phyloP scores from a whole-genome alignment of 1,139 yeast species.

The Candida sanyaensis region DNA sequence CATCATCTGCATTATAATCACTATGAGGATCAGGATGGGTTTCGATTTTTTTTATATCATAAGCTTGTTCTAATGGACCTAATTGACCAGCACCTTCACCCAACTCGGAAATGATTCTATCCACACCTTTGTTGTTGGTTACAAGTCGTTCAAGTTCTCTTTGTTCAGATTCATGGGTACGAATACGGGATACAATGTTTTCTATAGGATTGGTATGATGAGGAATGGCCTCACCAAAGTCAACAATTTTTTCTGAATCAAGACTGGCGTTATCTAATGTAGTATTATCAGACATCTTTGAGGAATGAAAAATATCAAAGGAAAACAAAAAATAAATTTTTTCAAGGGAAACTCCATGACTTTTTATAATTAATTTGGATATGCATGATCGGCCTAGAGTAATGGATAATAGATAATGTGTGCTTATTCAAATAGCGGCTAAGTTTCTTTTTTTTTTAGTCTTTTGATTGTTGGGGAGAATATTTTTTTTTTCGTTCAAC shows the following conservation, averaged over 20 bases:
- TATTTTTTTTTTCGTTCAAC: not conserved
- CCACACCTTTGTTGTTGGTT: conserved; percentile 36
- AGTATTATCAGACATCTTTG: conserved; percentile 8
- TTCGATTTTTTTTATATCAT: conserved; percentile 42
- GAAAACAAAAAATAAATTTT: too few species aligned
- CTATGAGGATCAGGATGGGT: conserved; percentile 39
- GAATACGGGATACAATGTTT: conserved; percentile 9
- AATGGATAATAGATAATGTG: not conserved
- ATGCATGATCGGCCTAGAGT: not conserved
- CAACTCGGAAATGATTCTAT: conserved; percentile 31
- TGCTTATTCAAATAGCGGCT: too few species aligned
- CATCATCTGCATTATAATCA: conserved; percentile 49
- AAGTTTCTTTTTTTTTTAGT: not conserved
- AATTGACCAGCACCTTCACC: conserved; percentile 46
- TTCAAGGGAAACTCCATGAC: not conserved
- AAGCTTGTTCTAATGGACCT: conserved; percentile 57
- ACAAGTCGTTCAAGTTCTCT: conserved; percentile 26
- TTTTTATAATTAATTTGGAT: not conserved
- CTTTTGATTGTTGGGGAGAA: not conserved
- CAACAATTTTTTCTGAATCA: conserved; percentile 17
- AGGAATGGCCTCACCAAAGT: conserved; percentile 13
- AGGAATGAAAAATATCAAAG: not conserved
- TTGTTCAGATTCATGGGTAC: conserved; percentile 11
- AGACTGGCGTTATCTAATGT: conserved; percentile 12
- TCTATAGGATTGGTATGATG: not conserved